Evolutionary conservation across 106 monocot species (phyloP).

Genomic region (Phalaenopsis equestris): DNA sequence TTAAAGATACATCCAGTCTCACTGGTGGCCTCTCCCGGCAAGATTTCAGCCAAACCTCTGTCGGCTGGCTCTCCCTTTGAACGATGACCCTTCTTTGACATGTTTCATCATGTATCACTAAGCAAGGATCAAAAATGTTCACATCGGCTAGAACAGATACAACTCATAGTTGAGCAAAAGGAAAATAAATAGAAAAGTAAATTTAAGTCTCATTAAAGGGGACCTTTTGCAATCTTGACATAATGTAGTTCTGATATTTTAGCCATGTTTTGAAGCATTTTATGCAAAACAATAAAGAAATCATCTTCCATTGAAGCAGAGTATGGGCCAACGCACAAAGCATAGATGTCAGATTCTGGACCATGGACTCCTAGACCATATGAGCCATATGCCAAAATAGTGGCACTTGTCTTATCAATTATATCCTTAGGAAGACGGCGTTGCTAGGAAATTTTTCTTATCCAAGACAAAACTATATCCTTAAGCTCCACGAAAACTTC

Average conservation of each 20-base stretch:
- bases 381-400: constrained; percentile 24
- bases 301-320: constrained; percentile 35
- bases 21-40: too few species aligned
- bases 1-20: too few species aligned
- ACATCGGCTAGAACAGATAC: constrained; percentile 18
- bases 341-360: constrained; percentile 38
- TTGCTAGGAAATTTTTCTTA: constrained; percentile 17
- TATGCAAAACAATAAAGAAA: constrained; percentile 25
- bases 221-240: constrained; percentile 36
- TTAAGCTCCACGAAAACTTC: too few species aligned
- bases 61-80: too few species aligned
- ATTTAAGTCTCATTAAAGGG: constrained; percentile 40
- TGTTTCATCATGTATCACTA: constrained; percentile 3
- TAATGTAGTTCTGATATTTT: constrained; percentile 30
- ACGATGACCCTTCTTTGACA: not conserved
- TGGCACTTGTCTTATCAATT: constrained; percentile 16
- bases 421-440: constrained; percentile 13
- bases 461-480: constrained; percentile 14
- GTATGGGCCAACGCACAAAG: constrained; percentile 25
- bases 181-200: constrained; percentile 33
- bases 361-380: constrained; percentile 37
- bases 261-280: constrained; percentile 26
- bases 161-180: constrained; percentile 26
- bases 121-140: constrained; percentile 2
- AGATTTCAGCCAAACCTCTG: too few species aligned